These are phyloP conservation scores for Rheum nobile DNA, from an alignment of 148 eudicot species.

Conservation along the genomic window DNA sequence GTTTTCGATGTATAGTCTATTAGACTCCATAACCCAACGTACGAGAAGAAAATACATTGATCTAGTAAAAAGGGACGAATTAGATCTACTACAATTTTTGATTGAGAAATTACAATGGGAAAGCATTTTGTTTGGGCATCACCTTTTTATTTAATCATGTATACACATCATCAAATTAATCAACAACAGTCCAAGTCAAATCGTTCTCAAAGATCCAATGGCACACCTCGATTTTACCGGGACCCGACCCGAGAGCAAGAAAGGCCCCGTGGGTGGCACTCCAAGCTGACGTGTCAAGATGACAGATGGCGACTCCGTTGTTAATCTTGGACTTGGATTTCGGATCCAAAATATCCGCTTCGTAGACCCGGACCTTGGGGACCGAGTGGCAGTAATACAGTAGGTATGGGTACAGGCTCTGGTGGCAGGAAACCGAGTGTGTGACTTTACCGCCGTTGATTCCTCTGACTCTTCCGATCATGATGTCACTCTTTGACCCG, in stretches of 20 bases:
- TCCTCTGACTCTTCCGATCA: slow-evolving; percentile 52
- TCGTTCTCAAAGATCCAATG: slow-evolving; percentile 96
- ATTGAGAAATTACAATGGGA: slow-evolving; percentile 1
- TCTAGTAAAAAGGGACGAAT: not conserved
- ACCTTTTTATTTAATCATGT: not conserved
- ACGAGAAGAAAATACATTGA: too few species aligned
- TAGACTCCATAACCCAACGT: too few species aligned
- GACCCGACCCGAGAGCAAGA: slow-evolving; percentile 58
- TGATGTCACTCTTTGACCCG: slow-evolving; percentile 38
- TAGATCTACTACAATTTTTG: not conserved
- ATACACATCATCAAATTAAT: slow-evolving; percentile 16
- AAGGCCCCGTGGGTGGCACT: slow-evolving; percentile 79
- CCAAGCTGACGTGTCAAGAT: slow-evolving; percentile 74
- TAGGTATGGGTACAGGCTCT: slow-evolving; percentile 68
- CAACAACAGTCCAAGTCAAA: slow-evolving; percentile 64
- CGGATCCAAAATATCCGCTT: slow-evolving; percentile 62
- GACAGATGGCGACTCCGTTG: slow-evolving; percentile 82
- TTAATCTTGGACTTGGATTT: slow-evolving; percentile 44
- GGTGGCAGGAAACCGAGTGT: slow-evolving; percentile 72
- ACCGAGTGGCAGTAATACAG: slow-evolving; percentile 84
- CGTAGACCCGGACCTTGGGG: slow-evolving; percentile 75
- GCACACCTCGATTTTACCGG: slow-evolving; percentile 84
- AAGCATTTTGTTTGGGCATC: not conserved
- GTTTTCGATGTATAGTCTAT: too few species aligned
- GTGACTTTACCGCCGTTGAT: slow-evolving; percentile 69